phyloP scores from a whole-genome alignment of 2,329 filamentous ascomycete species.

The Neonectria neomacrospora region DNA sequence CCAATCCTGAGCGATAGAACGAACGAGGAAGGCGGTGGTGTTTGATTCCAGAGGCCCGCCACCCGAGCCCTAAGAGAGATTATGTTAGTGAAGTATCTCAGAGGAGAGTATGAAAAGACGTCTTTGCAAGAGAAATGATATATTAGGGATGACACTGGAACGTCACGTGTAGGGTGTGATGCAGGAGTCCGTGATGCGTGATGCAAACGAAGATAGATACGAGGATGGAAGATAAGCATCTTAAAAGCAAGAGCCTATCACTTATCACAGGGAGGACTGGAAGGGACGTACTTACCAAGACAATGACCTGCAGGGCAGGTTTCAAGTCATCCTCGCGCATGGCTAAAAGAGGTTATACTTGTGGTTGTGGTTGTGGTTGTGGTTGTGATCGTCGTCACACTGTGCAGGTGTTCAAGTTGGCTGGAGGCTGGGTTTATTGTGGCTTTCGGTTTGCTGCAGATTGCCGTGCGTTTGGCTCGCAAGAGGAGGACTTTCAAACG shows the following conservation, averaged over 20 bases:
- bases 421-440: neutral
- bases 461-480: neutral
- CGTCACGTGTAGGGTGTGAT: neutral
- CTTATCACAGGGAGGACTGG: slow-evolving; percentile 18
- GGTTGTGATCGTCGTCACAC: slow-evolving; percentile 17
- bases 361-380: slow-evolving; percentile 6
- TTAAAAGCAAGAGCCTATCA: neutral
- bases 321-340: slow-evolving; percentile 44
- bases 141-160: neutral
- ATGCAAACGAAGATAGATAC: neutral
- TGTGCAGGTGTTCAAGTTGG: slow-evolving; percentile 3
- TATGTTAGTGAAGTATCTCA: slow-evolving; percentile 26
- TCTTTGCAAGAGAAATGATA: neutral
- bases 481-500: neutral
- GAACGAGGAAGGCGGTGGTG: slow-evolving; percentile 88
- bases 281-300: slow-evolving; percentile 72
- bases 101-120: neutral
- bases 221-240: neutral
- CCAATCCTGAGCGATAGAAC: slow-evolving; percentile 84
- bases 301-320: slow-evolving; percentile 77
- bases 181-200: neutral
- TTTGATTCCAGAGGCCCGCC: slow-evolving; percentile 92
- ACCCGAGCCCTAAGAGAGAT: slow-evolving; percentile 75
- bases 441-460: slow-evolving; percentile 14
- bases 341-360: neutral